Evolutionary conservation across 352 stramenopile genomes (phyloP), one percentile per base, ranked within the genome.

Genomic region (Aphanomyces astaci): DNA sequence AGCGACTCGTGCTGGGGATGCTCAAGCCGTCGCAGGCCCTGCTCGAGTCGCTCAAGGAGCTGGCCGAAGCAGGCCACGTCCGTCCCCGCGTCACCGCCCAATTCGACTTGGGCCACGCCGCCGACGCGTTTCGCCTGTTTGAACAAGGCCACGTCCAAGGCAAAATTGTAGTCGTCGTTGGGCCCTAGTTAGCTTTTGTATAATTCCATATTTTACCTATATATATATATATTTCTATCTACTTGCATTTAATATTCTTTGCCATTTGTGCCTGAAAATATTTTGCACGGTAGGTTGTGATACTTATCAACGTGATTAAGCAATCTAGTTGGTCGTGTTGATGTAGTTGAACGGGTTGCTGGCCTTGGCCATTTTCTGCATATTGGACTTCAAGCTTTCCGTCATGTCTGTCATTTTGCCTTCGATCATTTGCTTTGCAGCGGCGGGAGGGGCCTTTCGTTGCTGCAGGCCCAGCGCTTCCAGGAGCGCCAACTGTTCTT

Each of bases 401-500:
- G 84, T 92, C 84, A 92, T 92, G 74, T 92, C 84, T 68, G 75
- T 92, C 81, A 92, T 89, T 73, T 92, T 92, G 70, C 80, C 83
- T 72, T 92, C 84, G 79, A 92, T 89, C 69, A 88, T 81, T 17
- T 82, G 80, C 52, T 90, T 90, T 73, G 86, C 89, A 49, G 75
- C 80, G 10, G 80, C 4, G 10, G 51, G 75, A 22, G 80, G 81
- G 2, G 28, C 27, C 11, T 54, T 33, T 9, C 25, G 10, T 53
- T 15, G 19, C n/a, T 66, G 24, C 13, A 66, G 33, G 25, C 59
- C 59, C 22, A 66, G 43, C 2, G 51, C 27, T 24, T 66, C 59
- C 19, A 66, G 36, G 5, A 66, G 28, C 31, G 24, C 10, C 4
- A 66, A 2, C 27, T 66, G 59, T 19, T 70, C 46, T 53, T 48